These are phyloP conservation scores for Fusarium buharicum DNA, from an alignment of 2,329 filamentous ascomycete species.

Conservation along the genomic window DNA sequence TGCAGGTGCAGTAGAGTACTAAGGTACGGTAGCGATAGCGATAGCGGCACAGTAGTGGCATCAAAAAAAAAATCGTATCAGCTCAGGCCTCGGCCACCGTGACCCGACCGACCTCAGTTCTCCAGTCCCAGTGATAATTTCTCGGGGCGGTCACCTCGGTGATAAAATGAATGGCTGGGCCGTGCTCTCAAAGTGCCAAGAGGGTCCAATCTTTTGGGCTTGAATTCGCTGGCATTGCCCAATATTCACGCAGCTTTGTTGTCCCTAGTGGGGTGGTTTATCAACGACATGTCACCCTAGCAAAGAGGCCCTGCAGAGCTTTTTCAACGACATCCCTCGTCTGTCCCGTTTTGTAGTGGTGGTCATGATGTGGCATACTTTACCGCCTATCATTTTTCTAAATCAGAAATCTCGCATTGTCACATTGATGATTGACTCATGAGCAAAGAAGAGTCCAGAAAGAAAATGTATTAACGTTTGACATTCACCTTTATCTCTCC, in stretches of 20 bases:
- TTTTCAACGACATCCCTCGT: slow-evolving; percentile 21
- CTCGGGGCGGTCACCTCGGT: slow-evolving; percentile 40
- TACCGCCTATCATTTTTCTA: slow-evolving; percentile 32
- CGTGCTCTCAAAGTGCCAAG: slow-evolving; percentile 33
- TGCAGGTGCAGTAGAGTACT: not conserved
- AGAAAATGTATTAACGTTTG: not conserved
- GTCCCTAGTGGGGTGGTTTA: slow-evolving; percentile 29
- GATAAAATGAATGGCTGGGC: slow-evolving; percentile 46
- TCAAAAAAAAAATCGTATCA: slow-evolving; percentile 40
- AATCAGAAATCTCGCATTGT: slow-evolving; percentile 26
- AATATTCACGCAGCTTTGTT: slow-evolving; percentile 31
- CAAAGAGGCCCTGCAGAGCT: slow-evolving; percentile 9
- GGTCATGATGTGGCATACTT: slow-evolving; percentile 33
- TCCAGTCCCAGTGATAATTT: slow-evolving; percentile 20
- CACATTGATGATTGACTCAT: slow-evolving; percentile 4
- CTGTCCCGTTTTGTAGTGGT: slow-evolving; percentile 1
- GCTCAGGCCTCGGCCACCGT: slow-evolving; percentile 3
- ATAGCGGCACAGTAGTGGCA: slow-evolving; percentile 24
- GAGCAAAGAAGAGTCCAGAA: slow-evolving; percentile 3
- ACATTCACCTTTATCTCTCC: no score
- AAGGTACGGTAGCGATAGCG: not conserved
- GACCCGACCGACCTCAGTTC: no score
- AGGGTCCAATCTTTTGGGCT: slow-evolving; percentile 30
- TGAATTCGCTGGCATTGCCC: slow-evolving; percentile 25
- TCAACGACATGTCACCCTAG: slow-evolving; percentile 35